A percentile compares a stretch with the other conserved stretches of the same genome.
Evolutionary conservation across 2,329 filamentous ascomycete genomes (phyloP).

Genomic region (Colletotrichum cereale): DNA sequence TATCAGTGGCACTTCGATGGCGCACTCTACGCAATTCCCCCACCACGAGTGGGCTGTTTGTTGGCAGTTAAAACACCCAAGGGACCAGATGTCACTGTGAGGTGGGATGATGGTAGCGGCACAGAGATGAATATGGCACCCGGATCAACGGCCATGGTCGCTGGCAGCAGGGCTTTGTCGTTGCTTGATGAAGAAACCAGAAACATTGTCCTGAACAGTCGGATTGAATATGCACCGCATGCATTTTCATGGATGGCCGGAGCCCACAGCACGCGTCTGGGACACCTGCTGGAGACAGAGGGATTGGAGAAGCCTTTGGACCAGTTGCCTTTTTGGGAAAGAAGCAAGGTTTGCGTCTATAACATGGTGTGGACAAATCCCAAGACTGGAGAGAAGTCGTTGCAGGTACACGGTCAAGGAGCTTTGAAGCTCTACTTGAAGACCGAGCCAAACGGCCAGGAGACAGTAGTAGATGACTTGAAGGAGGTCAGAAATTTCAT

Average conservation of each 20-base stretch:
- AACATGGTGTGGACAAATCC: conserved; percentile 62
- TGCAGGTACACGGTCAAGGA: conserved; percentile 57
- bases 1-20: conserved; percentile 63
- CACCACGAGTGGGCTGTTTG: conserved; percentile 57
- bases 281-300: conserved; percentile 54
- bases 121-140: conserved; percentile 57
- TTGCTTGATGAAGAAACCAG: conserved; percentile 56
- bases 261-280: conserved; percentile 55
- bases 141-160: conserved; percentile 58
- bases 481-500: conserved; percentile 52
- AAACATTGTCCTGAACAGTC: conserved; percentile 55
- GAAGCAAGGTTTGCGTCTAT: conserved; percentile 54
- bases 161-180: conserved; percentile 55
- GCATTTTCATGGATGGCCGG: conserved; percentile 59
- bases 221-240: conserved; percentile 60
- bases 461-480: conserved; percentile 53
- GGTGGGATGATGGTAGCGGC: conserved; percentile 58
- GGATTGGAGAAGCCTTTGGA: conserved; percentile 54
- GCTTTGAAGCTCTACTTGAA: conserved; percentile 55
- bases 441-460: conserved; percentile 48
- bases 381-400: conserved; percentile 54
- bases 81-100: conserved; percentile 51
- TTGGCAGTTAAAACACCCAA: conserved; percentile 54
- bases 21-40: conserved; percentile 56
- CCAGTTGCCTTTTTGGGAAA: conserved; percentile 53